Base-by-base conservation (phyloP, 805 yeast species). In the Metschnikowia lochheadii region DNA sequence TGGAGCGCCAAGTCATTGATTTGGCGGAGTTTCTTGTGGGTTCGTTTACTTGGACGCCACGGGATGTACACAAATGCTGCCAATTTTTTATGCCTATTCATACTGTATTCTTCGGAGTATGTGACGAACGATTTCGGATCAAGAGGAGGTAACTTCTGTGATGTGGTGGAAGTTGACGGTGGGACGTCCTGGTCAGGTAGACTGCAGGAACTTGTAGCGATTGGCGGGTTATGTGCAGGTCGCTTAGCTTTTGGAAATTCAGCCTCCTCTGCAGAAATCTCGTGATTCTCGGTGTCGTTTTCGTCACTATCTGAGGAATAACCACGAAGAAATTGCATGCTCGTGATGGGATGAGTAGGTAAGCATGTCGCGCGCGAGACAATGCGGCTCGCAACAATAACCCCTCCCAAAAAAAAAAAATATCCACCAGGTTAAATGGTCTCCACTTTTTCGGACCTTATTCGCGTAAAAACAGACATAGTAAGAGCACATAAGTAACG, bases 91-190 rank as follows among this genome's bases (percentile, higher is more conserved):
- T 54, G 50, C 45, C 52, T 47, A 44, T 53, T 50, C 58, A 56
- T 54, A 48, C 56, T 44, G 52, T 59, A 62, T 48, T 63, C 64
- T 35, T 58, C 60, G 59, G 56, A 55, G 46, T 53, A 53, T 18
- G 49, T 44, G 5, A 49, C 39, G 44, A 51, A 44, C 11, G 45
- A 42, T 11, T 33, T 33, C n/a, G 38, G 31, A 42, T 42, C 38
- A 20, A 42, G 31, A 17, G 45, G 45, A 6, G 37, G 37, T 32
- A 39, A 21, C 7, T 7, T 6, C 13, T 39, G 29, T 17, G 45
- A 14, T 13, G 38, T 11, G 14, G 45, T 33, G 5, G 31, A n/a
- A 8, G 23, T 8, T 18, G 45, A 13, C 14, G 6, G 21, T 13
- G 31, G 13, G 10, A 8, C 15, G 13, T 21, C 17, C 23, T 21